phyloP scores from a whole-genome alignment of 228 moss, liverwort and hornwort genomes.

The Sphagnum magellanicum region DNA sequence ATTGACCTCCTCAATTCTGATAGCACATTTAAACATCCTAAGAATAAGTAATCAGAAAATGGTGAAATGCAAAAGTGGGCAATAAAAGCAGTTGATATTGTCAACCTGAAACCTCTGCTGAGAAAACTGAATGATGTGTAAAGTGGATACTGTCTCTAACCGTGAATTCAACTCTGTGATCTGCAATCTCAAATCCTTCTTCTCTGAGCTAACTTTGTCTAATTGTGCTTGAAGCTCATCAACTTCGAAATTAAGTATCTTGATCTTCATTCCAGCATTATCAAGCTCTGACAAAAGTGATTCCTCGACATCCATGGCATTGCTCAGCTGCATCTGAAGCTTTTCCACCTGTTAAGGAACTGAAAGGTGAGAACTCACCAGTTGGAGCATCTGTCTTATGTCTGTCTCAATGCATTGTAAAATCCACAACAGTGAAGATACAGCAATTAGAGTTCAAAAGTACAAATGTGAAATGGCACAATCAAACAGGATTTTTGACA shows the following conservation, averaged over 20 bases:
- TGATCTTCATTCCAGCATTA: constrained; percentile 27
- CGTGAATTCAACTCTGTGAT: constrained; percentile 25
- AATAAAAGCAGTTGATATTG: background rate
- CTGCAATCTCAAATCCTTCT: constrained; percentile 26
- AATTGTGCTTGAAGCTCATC: constrained; percentile 37
- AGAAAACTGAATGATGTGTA: too few species aligned
- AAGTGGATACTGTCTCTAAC: constrained; percentile 5
- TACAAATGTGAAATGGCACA: too few species aligned
- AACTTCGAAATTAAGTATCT: constrained; percentile 35
- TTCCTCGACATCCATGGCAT: constrained; percentile 1
- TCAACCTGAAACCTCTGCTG: too few species aligned
- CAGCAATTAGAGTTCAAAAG: background rate
- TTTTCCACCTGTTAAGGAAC: background rate
- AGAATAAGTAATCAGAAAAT: background rate
- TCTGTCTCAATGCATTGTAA: background rate
- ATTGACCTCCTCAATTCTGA: constrained; percentile 22
- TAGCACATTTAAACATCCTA: constrained; percentile 12
- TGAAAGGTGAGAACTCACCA: too few species aligned
- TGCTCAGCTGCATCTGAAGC: constrained; percentile 23
- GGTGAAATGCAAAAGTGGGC: background rate
- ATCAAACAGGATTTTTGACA: too few species aligned
- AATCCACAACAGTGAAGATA: background rate
- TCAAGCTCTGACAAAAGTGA: constrained; percentile 47
- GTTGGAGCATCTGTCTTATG: background rate
- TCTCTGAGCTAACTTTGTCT: constrained; percentile 30